Percentiles rank a stretch among this genome's conserved stretches.
phyloP scores from a whole-genome alignment of 148 eudicot species.

The Tetragonia tetragonoides region DNA sequence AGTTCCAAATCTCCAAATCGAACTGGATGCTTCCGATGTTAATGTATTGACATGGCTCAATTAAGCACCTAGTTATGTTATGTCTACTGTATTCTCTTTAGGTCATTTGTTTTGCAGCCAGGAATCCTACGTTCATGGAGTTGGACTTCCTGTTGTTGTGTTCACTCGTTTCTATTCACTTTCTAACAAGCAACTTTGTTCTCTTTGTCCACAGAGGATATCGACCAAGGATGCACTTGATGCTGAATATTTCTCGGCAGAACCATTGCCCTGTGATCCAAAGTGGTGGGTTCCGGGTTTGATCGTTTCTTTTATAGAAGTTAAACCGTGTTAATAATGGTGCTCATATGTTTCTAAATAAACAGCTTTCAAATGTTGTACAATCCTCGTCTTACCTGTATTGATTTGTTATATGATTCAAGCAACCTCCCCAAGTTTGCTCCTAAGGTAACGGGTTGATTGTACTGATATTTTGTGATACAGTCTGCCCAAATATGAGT shows the following conservation, averaged over 20 bases:
- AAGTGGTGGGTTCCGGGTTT: slow-evolving; percentile 38
- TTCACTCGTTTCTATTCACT: not conserved
- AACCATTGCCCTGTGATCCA: slow-evolving; percentile 84
- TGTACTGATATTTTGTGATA: not conserved
- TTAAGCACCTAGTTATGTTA: too few relatives aligned
- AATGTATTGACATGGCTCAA: not conserved
- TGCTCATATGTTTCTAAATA: not conserved
- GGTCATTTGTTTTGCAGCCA: not conserved
- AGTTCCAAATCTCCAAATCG: not conserved
- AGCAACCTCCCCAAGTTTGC: not conserved
- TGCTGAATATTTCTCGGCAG: slow-evolving; percentile 80
- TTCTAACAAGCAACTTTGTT: not conserved
- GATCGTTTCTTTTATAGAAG: not conserved
- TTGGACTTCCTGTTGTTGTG: not conserved
- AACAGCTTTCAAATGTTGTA: not conserved
- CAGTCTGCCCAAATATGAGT: slow-evolving; percentile 77
- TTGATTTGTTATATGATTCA: not conserved
- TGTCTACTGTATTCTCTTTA: not conserved
- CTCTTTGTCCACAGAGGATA: slow-evolving; percentile 52
- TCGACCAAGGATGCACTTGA: slow-evolving; percentile 86
- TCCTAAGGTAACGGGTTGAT: not conserved
- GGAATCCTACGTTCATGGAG: not conserved
- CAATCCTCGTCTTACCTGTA: not conserved
- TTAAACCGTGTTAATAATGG: not conserved
- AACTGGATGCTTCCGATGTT: not conserved